Base-by-base conservation (phyloP, 108 stramenopile species). In the Epithemia pelagica region DNA sequence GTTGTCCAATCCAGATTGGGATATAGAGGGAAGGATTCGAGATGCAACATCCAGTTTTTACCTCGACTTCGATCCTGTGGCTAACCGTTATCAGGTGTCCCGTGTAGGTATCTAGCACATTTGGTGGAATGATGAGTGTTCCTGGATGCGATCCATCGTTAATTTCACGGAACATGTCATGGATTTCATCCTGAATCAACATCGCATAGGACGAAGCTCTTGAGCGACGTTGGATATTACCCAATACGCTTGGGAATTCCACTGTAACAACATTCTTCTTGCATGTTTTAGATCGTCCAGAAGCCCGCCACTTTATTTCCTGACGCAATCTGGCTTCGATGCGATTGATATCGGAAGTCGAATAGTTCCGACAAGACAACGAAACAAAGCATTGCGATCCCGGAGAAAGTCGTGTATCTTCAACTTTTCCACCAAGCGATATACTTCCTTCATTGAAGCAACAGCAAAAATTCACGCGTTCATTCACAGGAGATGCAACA, bases 381-480 rank as follows among this genome's bases (percentile, higher is more conserved):
- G 3, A 18, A 8, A 62, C 30, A 5, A 7, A 28, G 56, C 25
- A 23, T 3, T n/a, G 21, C 3, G 25, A 28, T 21, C 61, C 61
- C 7, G 28, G 7, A 7, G n/a, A 62, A 15, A 30, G 29, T 30
- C 28, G 61, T 22, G 61, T 62, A 7, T 62, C 31, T 5, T 32
- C n/a, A 2, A 62, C 30, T 22, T 32, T 30, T n/a, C 26, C 61
- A n/a, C 30, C 61, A 21, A 26, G 28, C 3, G 61, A 27, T 7
- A 62, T 29, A 22, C 26, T 30, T 30, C 61, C 61, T n/a, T 62
- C 7, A 28, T 30, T 32, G 61, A 62, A 62, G 61, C 61, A 62
- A 32, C 61, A 62, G 29, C 61, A 62, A 22, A 30, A 19, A 15
- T 26, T 62, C 7, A 62, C 28, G 28, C 21, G 21, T 7, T 62